A percentile compares a stretch with the other conserved stretches of the same genome.
Evolutionary conservation across 768 basidiomycete genomes (phyloP).

Genomic region (Termitomyces sp.): DNA sequence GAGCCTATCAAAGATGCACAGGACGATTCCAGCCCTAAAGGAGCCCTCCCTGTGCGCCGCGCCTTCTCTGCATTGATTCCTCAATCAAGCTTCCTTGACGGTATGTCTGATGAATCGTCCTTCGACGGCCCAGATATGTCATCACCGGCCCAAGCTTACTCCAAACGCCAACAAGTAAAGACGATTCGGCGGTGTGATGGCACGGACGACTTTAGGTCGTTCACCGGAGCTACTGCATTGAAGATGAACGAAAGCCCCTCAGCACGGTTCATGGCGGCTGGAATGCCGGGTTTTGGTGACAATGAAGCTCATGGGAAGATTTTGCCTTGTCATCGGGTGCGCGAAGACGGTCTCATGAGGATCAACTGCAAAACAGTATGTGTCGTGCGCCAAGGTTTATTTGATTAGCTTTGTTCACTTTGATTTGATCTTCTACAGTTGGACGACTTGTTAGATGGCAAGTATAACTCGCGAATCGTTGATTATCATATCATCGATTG

Average conservation of each 20-base stretch:
- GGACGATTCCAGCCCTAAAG: constrained; percentile 26
- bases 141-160: constrained; percentile 78
- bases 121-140: constrained; percentile 69
- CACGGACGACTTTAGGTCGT: constrained; percentile 72
- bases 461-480: constrained; percentile 57
- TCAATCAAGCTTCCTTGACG: constrained; percentile 50
- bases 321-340: constrained; percentile 88
- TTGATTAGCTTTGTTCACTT: constrained; percentile 10
- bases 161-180: constrained; percentile 70
- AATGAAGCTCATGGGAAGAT: constrained; percentile 93
- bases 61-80: constrained; percentile 73
- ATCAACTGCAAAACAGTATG: constrained; percentile 76
- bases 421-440: constrained; percentile 41
- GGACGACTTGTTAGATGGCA: constrained; percentile 71
- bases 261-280: constrained; percentile 50
- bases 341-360: constrained; percentile 94
- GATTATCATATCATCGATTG: constrained; percentile 88
- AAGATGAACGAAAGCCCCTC: constrained; percentile 54
- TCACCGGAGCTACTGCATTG: constrained; percentile 61
- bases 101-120: constrained; percentile 49
- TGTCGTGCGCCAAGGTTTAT: constrained; percentile 12
- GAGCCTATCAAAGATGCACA: constrained; percentile 21
- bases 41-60: constrained; percentile 52
- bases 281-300: constrained; percentile 84
- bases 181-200: constrained; percentile 78